Base-by-base conservation (phyloP, 306 rosid genomes). In the Quercus glauca region DNA sequence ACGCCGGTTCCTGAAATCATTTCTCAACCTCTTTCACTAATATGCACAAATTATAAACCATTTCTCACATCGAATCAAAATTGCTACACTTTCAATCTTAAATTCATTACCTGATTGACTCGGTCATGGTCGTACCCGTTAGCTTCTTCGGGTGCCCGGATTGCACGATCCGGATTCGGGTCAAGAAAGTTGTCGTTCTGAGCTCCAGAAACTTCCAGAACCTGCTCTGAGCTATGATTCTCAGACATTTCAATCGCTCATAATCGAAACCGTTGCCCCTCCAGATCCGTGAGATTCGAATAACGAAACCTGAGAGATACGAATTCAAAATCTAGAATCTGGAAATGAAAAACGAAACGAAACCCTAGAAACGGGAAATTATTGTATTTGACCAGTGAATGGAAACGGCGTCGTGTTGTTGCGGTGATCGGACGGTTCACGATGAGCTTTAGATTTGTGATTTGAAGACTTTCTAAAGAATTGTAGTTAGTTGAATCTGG, bases 191-290 rank as follows among this genome's bases (percentile, higher is more conserved):
- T 53, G 43, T 0, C 8, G 25, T 67, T 75, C 79, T 81, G 26
- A 74, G 70, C 75, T 76, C 76, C 86, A 21, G 77, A 70, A 55
- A 69, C 75, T 35, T 78, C 78, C 76, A 55, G 60, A 9, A 23
- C 71, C 86, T 51, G 73, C 69, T 81, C 83, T 19, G 77, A 78
- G 18, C 43, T 85, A 61, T 76, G 80, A 82, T 82, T 88, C 80
- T 87, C 97, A 76, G 97, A 86, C 93, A 92, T 89, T 58, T 74
- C 84, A 71, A 81, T 45, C 41, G 58, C 70, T 82, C 91, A 86
- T 80, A 83, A 85, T 82, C 88, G 72, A 81, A 85, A 41, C 12
- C 11, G 45, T 45, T 43, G 58, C 73, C 71, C 58, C 49, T 67
- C 72, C 68, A 79, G 89, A 86, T 87, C 88, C 65, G 80, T 14